Evolutionary conservation across 148 eudicot species (phyloP), one percentile per base, ranked within the genome.

Genomic region (Cornus kousa): DNA sequence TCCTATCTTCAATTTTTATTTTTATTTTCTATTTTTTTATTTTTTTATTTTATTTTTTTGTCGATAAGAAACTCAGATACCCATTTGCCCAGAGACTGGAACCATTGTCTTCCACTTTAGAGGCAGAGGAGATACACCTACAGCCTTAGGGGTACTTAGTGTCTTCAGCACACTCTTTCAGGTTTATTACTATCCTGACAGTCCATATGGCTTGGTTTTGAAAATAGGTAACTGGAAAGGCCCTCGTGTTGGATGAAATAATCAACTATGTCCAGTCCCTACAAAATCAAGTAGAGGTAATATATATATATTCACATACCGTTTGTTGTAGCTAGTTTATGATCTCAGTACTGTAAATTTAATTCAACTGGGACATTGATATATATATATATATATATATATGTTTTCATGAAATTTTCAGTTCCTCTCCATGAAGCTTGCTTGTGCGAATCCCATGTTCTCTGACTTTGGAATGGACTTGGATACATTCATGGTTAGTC

Each of bases 171-270:
- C 5, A 40, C 20, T 70, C 53, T 22, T 70, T 70, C 9, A 19
- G 24, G 53, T 19, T n/a, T 37, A n/a, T 9, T 39, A 37, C 40
- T 70, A 5, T 70, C 20, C 79, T 77, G 73, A 77, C 79, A 68
- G 81, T 17, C 79, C 82, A 80, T 79, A 75, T 82, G 87, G 74
- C 43, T 78, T 78, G 69, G 73, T 22, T 43, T 83, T 72, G 74
- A n/a, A 53, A 69, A 67, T 81, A 93, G 98, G 94, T 90, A 31
- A 90, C 91, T 80, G 98, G 97, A 57, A 94, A 94, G 94, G 98
- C 98, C 89, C 91, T 86, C 40, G 86, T 94, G 97, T 89, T 94
- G 97, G 98, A 94, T 76, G 97, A 94, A 75, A 92, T 92, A 3
- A 92, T 92, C 70, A 89, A 89, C 80, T 92, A 94, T 86, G 94